phyloP scores from a whole-genome alignment of 345 rosid genomes.

The Carallia pectinifolia region DNA sequence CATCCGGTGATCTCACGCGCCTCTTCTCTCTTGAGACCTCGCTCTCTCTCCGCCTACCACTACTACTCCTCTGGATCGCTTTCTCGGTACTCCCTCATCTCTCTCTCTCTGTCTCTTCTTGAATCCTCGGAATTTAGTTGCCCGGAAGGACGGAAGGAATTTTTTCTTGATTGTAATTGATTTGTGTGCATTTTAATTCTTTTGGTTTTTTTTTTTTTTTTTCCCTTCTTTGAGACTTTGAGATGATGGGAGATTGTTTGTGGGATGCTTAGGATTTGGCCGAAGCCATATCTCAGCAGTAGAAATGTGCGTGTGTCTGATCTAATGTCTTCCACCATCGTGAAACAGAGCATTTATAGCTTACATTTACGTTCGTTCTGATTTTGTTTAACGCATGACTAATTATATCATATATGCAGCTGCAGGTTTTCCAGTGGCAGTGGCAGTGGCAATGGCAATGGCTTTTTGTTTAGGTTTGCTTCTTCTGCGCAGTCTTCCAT shows the following conservation, averaged over 20 bases:
- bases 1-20: conserved; percentile 58
- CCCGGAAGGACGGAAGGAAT: neutral
- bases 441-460: conserved; percentile 29
- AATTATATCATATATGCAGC: conserved; percentile 17
- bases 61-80: conserved; percentile 37
- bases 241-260: neutral
- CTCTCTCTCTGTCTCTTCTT: neutral
- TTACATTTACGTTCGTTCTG: too few relatives aligned
- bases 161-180: neutral
- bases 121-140: neutral
- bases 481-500: neutral
- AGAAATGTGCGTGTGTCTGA: neutral
- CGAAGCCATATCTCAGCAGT: neutral
- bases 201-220: neutral
- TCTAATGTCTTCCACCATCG: too few relatives aligned
- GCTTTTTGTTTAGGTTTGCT: conserved; percentile 46
- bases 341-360: too few relatives aligned
- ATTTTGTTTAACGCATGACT: neutral
- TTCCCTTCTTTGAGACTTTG: neutral
- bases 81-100: conserved; percentile 45
- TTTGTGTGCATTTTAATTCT: neutral
- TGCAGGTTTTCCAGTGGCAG: conserved; percentile 48
- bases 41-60: conserved; percentile 46
- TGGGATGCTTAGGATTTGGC: neutral
- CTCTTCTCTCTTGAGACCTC: conserved; percentile 59